Percentiles rank a stretch among this genome's conserved stretches.
Conservation (phyloP, 2,329 filamentous ascomycete species). For the Exophiala viscosa region DNA sequence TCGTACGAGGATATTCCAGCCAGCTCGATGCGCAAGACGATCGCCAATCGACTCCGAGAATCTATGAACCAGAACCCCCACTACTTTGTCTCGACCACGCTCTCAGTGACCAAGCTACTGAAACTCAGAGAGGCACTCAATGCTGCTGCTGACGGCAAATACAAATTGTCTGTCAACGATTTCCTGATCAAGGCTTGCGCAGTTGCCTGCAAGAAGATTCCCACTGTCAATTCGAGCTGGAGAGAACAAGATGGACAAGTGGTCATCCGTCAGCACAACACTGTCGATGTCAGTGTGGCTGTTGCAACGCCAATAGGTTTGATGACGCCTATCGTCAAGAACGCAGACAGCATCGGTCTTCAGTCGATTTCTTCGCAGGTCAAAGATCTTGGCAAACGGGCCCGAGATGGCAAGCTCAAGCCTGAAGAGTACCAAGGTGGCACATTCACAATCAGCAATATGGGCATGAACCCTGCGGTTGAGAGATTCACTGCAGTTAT, state of each 20-base stretch:
- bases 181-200: slow-evolving; percentile 97
- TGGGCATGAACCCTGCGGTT: slow-evolving; percentile 98
- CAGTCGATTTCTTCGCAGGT: slow-evolving; percentile 81
- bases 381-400: slow-evolving; percentile 96
- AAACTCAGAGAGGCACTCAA: slow-evolving; percentile 96
- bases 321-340: slow-evolving; percentile 95
- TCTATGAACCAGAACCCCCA: slow-evolving; percentile 93
- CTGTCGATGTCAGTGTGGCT: slow-evolving; percentile 90
- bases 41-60: slow-evolving; percentile 83
- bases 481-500: slow-evolving; percentile 98
- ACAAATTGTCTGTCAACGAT: slow-evolving; percentile 99
- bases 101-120: slow-evolving; percentile 89
- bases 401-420: slow-evolving; percentile 96
- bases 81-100: slow-evolving; percentile 89
- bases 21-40: slow-evolving; percentile 95
- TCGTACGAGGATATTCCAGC: slow-evolving; percentile 80
- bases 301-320: slow-evolving; percentile 89
- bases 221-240: slow-evolving; percentile 94
- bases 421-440: slow-evolving; percentile 99
- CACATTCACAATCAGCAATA: slow-evolving; percentile 99
- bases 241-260: slow-evolving; percentile 68
- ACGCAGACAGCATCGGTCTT: slow-evolving; percentile 80
- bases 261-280: slow-evolving; percentile 87
- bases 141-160: slow-evolving; percentile 80
- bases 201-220: slow-evolving; percentile 86